Evolutionary conservation across 192 early-diverging fungal species (phyloP), one percentile per base, ranked within the genome.

Genomic region (Backusella morwellensis): DNA sequence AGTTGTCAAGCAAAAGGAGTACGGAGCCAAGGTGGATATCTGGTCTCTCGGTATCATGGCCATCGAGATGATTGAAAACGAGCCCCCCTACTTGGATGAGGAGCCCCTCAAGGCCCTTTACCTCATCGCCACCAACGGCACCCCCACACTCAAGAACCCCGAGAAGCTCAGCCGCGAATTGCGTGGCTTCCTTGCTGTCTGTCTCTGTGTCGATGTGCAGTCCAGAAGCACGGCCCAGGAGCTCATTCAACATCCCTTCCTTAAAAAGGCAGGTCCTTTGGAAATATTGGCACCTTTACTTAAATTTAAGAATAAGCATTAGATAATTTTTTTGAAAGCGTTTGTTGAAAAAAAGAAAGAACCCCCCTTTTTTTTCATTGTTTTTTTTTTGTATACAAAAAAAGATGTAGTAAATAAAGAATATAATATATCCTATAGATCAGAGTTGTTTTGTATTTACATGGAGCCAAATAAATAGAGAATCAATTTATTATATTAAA

Each of bases 11-110:
- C 92, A 93, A 72, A 93, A 93, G 80, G 87, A 91, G 35, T 95
- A 93, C 75, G 91, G 89, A 23, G 83, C 90, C 75, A 93, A 95
- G 86, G 92, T 95, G 17, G 93, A 95, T 79, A 89, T 93, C 75
- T 95, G 97, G 97, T 97, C 95, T 4, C 83, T 97, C 47, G 96
- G 97, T 68, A 97, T 98, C 80, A 98, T 97, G 96, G 95, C 94
- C 1, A 96, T 97, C 70, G 96, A 98, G 82, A 97, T 98, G 97
- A 91, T 98, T 74, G 97, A 98, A 83, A 93, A 93, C 72, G 97
- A 98, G 77, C 97, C 96, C 9, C 97, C 97, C 70, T 98, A 98
- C 75, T 81, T 98, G 76, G 93, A 97, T 75, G 97, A 98, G 84
- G 95, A 97, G 79, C 95, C 97, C 36, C 87, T 98, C 77, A 93